Evolutionary conservation across 306 rosid species (phyloP).

Genomic region (Boehmeria nivea): DNA sequence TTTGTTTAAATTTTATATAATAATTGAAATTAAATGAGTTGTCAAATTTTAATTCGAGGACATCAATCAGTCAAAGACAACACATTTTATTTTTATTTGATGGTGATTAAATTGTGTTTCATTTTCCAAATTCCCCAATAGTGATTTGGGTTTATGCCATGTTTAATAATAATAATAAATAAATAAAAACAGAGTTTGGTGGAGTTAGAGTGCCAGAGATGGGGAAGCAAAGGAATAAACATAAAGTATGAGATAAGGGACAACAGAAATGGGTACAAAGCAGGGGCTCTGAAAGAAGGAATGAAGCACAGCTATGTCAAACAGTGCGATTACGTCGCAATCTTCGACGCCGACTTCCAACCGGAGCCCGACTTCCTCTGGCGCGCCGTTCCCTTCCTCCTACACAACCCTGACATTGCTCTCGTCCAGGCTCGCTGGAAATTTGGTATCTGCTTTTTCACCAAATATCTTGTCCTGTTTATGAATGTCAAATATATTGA

Average conservation of each 20-base stretch:
- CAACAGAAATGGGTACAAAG: conserved; percentile 85
- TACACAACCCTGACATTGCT: conserved; percentile 56
- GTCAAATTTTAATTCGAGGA: too few species aligned
- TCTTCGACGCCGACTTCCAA: conserved; percentile 92
- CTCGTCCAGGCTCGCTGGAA: conserved; percentile 93
- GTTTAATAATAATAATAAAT: not conserved
- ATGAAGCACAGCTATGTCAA: conserved; percentile 85
- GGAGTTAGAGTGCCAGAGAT: conserved; percentile 64
- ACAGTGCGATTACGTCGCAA: conserved; percentile 75
- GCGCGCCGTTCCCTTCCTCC: conserved; percentile 68
- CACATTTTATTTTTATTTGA: too few species aligned
- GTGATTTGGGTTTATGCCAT: conserved; percentile 3
- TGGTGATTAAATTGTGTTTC: too few species aligned
- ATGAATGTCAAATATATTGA: too few species aligned
- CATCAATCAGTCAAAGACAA: too few species aligned
- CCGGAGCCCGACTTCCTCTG: conserved; percentile 77
- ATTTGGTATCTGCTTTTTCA: conserved; percentile 38
- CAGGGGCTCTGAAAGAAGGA: conserved; percentile 85
- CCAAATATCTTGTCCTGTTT: not conserved
- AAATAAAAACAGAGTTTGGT: conserved; percentile 52
- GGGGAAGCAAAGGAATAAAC: conserved; percentile 81
- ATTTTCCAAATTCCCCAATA: not conserved
- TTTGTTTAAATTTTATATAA: too few species aligned
- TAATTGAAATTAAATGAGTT: too few species aligned
- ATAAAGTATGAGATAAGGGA: conserved; percentile 80